A percentile compares a stretch with the other conserved stretches of the same genome.
These are phyloP conservation scores for Fusarium citri DNA, from an alignment of 2,329 filamentous ascomycete genomes.

Conservation along the genomic window DNA sequence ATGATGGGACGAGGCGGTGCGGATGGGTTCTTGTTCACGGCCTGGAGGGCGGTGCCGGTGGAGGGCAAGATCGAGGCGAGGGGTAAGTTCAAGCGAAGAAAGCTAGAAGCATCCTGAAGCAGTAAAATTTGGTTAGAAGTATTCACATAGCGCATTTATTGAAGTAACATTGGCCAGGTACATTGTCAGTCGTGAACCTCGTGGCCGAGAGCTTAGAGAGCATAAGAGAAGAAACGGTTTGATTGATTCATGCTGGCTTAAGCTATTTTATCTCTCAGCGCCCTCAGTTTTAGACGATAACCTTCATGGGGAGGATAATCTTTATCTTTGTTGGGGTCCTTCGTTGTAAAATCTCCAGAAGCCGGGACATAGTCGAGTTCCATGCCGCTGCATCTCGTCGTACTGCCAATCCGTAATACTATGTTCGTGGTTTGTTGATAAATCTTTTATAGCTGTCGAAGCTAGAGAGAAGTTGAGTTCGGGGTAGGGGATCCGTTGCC, in stretches of 20 bases:
- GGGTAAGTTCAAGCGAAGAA: conserved; percentile 81
- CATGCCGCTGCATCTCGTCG: neutral
- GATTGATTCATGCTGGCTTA: neutral
- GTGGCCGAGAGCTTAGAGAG: neutral
- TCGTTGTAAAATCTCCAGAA: neutral
- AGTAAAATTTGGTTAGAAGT: neutral
- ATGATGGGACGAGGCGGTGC: conserved; percentile 92
- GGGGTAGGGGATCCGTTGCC: neutral
- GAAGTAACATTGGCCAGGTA: neutral
- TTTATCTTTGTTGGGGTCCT: neutral
- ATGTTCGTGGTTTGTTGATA: neutral
- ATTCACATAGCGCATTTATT: conserved; percentile 2
- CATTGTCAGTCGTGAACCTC: neutral
- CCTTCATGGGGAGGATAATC: neutral
- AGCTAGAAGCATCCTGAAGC: conserved; percentile 55
- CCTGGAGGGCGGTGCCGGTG: conserved; percentile 81
- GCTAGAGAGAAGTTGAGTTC: neutral
- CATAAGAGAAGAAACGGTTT: neutral
- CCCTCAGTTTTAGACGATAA: neutral
- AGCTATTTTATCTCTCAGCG: neutral
- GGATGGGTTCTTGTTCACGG: conserved; percentile 92
- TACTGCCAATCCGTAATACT: neutral
- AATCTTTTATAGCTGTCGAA: neutral
- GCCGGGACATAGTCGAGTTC: neutral
- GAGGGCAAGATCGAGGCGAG: conserved; percentile 84